Conservation (phyloP, 2,329 filamentous ascomycete species). For the Calcarisporium arbuscula region DNA sequence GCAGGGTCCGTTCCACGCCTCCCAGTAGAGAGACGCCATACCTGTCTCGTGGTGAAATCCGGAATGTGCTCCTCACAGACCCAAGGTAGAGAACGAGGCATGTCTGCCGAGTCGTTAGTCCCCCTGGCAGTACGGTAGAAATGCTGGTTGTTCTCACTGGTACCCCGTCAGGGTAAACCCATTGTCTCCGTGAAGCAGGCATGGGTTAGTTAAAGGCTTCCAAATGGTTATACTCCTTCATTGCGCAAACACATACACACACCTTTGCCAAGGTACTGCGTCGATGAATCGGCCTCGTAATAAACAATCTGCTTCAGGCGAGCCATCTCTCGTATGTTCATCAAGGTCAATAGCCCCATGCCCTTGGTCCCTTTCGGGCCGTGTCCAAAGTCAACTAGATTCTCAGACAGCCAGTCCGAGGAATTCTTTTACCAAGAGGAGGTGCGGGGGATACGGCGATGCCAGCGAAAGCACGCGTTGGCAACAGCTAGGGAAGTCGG, state of each 20-base stretch:
- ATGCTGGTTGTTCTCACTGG: conserved; percentile 7
- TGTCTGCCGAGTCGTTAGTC: too few relatives aligned
- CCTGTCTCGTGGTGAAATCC: conserved; percentile 15
- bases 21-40: background rate
- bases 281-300: background rate
- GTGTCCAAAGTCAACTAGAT: too few relatives aligned
- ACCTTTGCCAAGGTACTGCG: conserved; percentile 14
- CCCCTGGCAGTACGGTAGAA: background rate
- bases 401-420: too few relatives aligned
- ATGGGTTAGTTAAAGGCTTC: background rate
- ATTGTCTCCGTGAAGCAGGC: conserved; percentile 12
- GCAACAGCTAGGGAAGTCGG: too few relatives aligned
- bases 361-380: too few relatives aligned
- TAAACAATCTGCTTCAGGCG: too few relatives aligned
- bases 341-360: too few relatives aligned
- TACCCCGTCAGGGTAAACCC: conserved; percentile 14
- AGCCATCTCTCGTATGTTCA: too few relatives aligned
- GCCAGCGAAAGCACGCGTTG: too few relatives aligned
- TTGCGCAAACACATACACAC: background rate
- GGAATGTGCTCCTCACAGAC: conserved; percentile 11
- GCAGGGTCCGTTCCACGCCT: background rate
- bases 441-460: too few relatives aligned
- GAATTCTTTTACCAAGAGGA: too few relatives aligned
- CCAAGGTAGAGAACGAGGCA: conserved; percentile 13
- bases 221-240: background rate